Conservation (phyloP, 2,329 filamentous ascomycete species). For the Fusarium marasasianum region DNA sequence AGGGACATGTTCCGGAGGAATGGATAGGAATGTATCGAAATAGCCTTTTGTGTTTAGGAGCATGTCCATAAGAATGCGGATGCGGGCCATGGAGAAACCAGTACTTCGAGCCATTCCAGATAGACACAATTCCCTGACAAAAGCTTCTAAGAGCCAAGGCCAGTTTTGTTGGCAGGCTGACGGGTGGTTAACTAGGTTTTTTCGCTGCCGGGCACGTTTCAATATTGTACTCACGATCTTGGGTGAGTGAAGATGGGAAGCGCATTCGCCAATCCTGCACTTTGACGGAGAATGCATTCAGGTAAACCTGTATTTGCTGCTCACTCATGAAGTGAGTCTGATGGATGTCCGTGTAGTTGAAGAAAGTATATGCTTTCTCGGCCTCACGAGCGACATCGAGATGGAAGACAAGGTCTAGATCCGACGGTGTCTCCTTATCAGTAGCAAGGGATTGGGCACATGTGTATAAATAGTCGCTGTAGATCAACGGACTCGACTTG, state of each 20-base stretch:
- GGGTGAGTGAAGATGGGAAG: neutral
- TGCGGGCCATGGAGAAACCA: neutral
- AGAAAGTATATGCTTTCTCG: neutral
- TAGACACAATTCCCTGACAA: neutral
- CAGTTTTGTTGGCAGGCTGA: neutral
- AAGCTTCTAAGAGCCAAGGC: neutral
- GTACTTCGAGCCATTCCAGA: neutral
- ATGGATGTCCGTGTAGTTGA: neutral
- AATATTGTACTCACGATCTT: neutral
- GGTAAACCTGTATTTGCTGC: neutral
- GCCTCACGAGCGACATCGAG: neutral
- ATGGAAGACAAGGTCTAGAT: neutral
- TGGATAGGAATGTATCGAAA: neutral
- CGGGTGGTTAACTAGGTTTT: neutral
- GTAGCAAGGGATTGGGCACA: neutral
- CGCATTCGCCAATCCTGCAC: neutral
- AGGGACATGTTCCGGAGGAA: accelerated
- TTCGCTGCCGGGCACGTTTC: neutral
- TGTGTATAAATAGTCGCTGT: neutral
- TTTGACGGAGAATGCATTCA: neutral
- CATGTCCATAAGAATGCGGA: neutral
- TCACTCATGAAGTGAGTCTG: neutral
- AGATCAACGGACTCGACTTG: neutral
- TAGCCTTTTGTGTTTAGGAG: neutral
- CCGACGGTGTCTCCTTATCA: neutral